Evolutionary conservation across 2,329 filamentous ascomycete species (phyloP).

Genomic region (Paecilomyces sp.): DNA sequence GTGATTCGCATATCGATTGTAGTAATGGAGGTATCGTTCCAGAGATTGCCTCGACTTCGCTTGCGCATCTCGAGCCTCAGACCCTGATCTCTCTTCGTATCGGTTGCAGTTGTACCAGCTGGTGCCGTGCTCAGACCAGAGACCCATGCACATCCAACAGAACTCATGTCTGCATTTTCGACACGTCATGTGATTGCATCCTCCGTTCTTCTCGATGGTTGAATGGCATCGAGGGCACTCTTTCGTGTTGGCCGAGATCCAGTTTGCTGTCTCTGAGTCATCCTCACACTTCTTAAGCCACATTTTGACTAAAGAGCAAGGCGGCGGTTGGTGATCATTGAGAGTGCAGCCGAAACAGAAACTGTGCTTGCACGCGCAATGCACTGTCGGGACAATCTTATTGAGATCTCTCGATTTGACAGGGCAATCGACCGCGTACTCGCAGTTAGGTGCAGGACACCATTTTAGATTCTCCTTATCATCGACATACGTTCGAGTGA

Average conservation of each 20-base stretch:
- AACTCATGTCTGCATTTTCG: constrained; percentile 94
- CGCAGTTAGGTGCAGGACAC: constrained; percentile 97
- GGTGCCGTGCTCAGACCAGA: constrained; percentile 97
- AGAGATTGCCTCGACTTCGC: constrained; percentile 83
- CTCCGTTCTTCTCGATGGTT: constrained; percentile 98
- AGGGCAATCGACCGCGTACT: constrained; percentile 81
- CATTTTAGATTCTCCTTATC: constrained; percentile 94
- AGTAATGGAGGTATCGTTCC: constrained; percentile 97
- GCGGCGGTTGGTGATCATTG: constrained; percentile 85
- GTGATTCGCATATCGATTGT: constrained; percentile 98
- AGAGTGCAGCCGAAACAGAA: constrained; percentile 96
- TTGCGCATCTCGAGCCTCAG: constrained; percentile 84
- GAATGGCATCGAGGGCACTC: constrained; percentile 94
- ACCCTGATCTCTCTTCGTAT: constrained; percentile 91
- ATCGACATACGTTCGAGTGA: constrained; percentile 93
- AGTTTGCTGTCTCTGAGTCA: constrained; percentile 96
- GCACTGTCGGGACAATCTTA: constrained; percentile 81
- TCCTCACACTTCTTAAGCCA: constrained; percentile 99
- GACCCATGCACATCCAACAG: constrained; percentile 99
- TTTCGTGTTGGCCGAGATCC: constrained; percentile 98
- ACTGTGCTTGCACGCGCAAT: constrained; percentile 72
- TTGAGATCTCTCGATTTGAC: constrained; percentile 83
- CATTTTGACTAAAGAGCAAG: constrained; percentile 82
- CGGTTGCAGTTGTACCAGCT: constrained; percentile 99
- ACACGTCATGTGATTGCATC: constrained; percentile 97